These are phyloP conservation scores for Xylaria hypoxylon DNA, from an alignment of 2,329 filamentous ascomycete species.

Conservation along the genomic window DNA sequence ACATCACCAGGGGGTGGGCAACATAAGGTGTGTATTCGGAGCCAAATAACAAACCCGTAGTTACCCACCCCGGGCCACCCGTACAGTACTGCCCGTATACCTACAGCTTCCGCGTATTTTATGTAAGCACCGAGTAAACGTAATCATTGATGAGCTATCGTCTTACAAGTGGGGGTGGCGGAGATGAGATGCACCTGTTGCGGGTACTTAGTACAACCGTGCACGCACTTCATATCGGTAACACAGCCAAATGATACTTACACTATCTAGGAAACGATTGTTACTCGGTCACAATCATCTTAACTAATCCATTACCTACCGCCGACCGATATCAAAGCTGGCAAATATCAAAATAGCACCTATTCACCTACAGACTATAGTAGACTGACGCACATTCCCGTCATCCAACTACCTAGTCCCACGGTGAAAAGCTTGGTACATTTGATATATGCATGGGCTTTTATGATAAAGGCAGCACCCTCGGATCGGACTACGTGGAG, in stretches of 20 bases:
- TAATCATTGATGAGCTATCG: slow-evolving; percentile 34
- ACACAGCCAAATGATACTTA: neutral
- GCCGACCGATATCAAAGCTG: slow-evolving; percentile 14
- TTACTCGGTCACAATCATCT: slow-evolving; percentile 28
- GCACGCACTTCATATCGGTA: neutral
- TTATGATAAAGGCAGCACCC: slow-evolving; percentile 2
- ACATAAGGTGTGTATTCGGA: slow-evolving; percentile 8
- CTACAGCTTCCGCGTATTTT: no score
- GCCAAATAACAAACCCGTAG: neutral
- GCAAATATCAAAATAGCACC: neutral
- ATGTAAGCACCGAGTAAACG: slow-evolving; percentile 21
- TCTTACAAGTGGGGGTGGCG: slow-evolving; percentile 17
- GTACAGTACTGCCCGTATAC: no score
- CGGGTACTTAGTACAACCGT: neutral
- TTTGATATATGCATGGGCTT: neutral
- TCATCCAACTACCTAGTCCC: neutral
- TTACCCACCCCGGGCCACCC: no score
- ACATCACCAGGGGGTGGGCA: no score
- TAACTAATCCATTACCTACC: slow-evolving; percentile 6
- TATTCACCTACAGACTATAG: slow-evolving; percentile 3
- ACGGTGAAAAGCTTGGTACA: neutral
- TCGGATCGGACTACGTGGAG: neutral
- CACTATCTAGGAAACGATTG: neutral
- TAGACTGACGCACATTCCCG: neutral
- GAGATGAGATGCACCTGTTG: neutral